Percentiles rank a stretch among this genome's conserved stretches.
These are phyloP conservation scores for Hysterium pulicare DNA, from an alignment of 2,329 filamentous ascomycete genomes.

Conservation along the genomic window DNA sequence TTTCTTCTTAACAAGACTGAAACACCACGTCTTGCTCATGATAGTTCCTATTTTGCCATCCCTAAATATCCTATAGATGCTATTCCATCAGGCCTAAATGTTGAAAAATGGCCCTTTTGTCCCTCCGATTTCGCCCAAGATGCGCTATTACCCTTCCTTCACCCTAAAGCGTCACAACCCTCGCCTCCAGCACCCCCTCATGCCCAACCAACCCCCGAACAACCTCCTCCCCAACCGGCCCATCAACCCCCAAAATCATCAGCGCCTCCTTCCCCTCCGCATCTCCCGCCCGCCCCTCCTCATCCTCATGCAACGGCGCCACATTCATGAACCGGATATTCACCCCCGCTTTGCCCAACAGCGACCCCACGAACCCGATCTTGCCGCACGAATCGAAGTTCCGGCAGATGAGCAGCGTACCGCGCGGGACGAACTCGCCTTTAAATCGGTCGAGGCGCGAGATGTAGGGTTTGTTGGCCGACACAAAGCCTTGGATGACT, in stretches of 20 bases:
- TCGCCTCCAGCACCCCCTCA: slow-evolving; percentile 52
- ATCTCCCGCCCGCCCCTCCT: slow-evolving; percentile 28
- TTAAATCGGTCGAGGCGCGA: slow-evolving; percentile 70
- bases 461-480: slow-evolving; percentile 64
- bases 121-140: too few relatives aligned
- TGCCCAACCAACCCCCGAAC: slow-evolving; percentile 47
- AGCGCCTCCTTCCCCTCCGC: slow-evolving; percentile 61
- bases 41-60: too few relatives aligned
- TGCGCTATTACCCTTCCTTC: too few relatives aligned
- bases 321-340: slow-evolving; percentile 83
- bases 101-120: too few relatives aligned
- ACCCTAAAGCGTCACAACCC: slow-evolving; percentile 46
- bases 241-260: slow-evolving; percentile 77
- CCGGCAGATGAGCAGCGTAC: slow-evolving; percentile 71
- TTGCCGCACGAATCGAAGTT: slow-evolving; percentile 81
- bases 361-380: slow-evolving; percentile 73
- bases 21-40: too few relatives aligned
- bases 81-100: too few relatives aligned
- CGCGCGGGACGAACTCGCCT: slow-evolving; percentile 69
- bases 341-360: slow-evolving; percentile 65
- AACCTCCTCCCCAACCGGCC: slow-evolving; percentile 58
- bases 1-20: too few relatives aligned
- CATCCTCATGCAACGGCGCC: slow-evolving; percentile 50
- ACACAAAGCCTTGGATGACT: slow-evolving; percentile 64
- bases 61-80: too few relatives aligned